A percentile compares a stretch with the other conserved stretches of the same genome.
Conservation (phyloP, 1,284 basidiomycete genomes). For the Moniliella sp. region DNA sequence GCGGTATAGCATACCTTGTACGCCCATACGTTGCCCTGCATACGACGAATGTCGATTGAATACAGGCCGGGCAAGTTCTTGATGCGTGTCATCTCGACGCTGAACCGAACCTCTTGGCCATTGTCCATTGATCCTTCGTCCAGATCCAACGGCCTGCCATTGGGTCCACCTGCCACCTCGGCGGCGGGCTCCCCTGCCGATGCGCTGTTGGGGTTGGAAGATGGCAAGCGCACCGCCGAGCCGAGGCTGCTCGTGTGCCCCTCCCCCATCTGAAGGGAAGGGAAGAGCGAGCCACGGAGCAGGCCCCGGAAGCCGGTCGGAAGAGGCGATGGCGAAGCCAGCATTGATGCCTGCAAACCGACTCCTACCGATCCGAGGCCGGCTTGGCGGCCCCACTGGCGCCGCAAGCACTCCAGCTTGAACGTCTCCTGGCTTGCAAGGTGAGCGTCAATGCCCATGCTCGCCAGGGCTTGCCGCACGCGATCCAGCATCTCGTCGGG, state of each 20-base stretch:
- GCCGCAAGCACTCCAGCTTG: conserved; percentile 27
- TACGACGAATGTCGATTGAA: conserved; percentile 26
- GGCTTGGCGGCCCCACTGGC: conserved; percentile 23
- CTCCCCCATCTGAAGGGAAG: too few species aligned
- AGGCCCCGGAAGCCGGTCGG: too few species aligned
- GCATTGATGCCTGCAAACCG: conserved; percentile 21
- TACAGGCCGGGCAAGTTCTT: conserved; percentile 28
- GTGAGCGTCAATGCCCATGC: conserved; percentile 75
- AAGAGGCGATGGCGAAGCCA: conserved; percentile 20
- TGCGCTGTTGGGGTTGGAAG: too few species aligned
- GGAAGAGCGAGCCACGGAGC: too few species aligned
- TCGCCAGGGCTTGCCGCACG: conserved; percentile 53
- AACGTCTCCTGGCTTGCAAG: conserved; percentile 54
- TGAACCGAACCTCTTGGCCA: conserved; percentile 29
- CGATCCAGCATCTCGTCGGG: conserved; percentile 72
- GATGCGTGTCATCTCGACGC: conserved; percentile 25
- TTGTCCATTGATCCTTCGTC: conserved; percentile 16
- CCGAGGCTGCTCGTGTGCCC: too few species aligned
- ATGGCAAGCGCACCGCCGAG: too few species aligned
- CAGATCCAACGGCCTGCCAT: conserved; percentile 4
- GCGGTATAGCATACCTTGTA: conserved; percentile 28
- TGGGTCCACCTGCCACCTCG: conserved; percentile 2
- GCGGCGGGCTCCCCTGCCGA: too few species aligned
- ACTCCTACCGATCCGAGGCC: conserved; percentile 12
- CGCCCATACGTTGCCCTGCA: conserved; percentile 26